These are phyloP conservation scores for Saitozyma podzolica DNA, from an alignment of 768 basidiomycete species.

Conservation along the genomic window DNA sequence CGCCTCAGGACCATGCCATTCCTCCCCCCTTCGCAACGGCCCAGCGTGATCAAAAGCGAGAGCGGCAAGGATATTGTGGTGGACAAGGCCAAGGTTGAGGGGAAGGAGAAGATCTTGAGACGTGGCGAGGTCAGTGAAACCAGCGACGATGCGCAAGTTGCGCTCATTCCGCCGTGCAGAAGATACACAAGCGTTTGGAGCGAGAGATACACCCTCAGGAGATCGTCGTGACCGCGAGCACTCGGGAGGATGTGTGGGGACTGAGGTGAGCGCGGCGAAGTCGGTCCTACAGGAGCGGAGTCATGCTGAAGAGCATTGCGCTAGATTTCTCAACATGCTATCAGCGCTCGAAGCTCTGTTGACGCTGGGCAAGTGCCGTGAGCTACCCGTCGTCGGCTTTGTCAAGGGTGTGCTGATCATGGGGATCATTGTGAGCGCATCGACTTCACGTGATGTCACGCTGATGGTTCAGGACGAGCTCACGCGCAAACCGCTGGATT, in stretches of 20 bases:
- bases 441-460: not conserved
- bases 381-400: conserved; percentile 80
- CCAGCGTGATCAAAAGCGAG: conserved; percentile 40
- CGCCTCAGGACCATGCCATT: conserved; percentile 48
- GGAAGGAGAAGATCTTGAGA: conserved; percentile 50
- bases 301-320: not conserved
- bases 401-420: conserved; percentile 65
- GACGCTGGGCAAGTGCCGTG: conserved; percentile 60
- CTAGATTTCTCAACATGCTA: conserved; percentile 73
- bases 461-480: conserved; percentile 49
- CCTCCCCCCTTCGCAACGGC: conserved; percentile 44
- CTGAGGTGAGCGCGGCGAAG: conserved; percentile 59
- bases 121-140: conserved; percentile 44
- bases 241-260: conserved; percentile 73
- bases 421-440: conserved; percentile 64
- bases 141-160: not conserved
- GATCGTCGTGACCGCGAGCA: conserved; percentile 57
- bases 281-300: not conserved
- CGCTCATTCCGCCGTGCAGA: conserved; percentile 53
- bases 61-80: conserved; percentile 48
- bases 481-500: conserved; percentile 35
- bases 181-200: conserved; percentile 75
- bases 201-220: conserved; percentile 66
- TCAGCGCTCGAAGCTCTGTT: conserved; percentile 62
- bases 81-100: conserved; percentile 46